These are phyloP conservation scores for Pseudocercospora macadamiae DNA, from an alignment of 2,329 filamentous ascomycete genomes.

Conservation along the genomic window DNA sequence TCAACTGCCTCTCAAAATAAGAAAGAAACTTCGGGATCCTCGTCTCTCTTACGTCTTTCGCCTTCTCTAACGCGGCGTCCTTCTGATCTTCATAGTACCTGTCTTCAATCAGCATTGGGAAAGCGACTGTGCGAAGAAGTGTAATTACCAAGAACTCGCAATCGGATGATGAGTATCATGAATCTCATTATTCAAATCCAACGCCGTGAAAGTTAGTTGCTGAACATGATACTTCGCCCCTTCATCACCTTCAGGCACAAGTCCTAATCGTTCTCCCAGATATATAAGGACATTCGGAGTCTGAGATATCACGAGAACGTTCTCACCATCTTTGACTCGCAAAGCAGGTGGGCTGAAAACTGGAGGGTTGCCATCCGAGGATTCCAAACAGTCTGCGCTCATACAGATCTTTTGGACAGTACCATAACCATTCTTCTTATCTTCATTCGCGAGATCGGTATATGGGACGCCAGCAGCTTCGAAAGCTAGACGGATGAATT, in stretches of 20 bases:
- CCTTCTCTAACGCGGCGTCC: slow-evolving; percentile 62
- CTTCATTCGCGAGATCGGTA: slow-evolving; percentile 60
- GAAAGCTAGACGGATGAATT: slow-evolving; percentile 72
- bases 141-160: too few relatives aligned
- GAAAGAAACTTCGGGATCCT: slow-evolving; percentile 72
- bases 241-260: slow-evolving; percentile 56
- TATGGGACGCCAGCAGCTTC: slow-evolving; percentile 70
- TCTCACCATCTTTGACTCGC: slow-evolving; percentile 50
- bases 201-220: slow-evolving; percentile 66
- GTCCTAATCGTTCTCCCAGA: slow-evolving; percentile 62
- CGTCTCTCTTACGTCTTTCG: slow-evolving; percentile 60
- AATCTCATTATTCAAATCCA: slow-evolving; percentile 72
- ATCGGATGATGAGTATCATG: slow-evolving; percentile 80
- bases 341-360: slow-evolving; percentile 69
- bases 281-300: slow-evolving; percentile 75
- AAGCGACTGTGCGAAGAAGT: neutral
- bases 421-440: slow-evolving; percentile 52
- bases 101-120: too few relatives aligned
- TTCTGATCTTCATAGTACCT: slow-evolving; percentile 76
- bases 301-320: slow-evolving; percentile 65
- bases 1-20: slow-evolving; percentile 70
- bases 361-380: slow-evolving; percentile 62
- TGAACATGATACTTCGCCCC: slow-evolving; percentile 62
- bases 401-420: slow-evolving; percentile 54
- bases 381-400: slow-evolving; percentile 33